phyloP scores from a whole-genome alignment of 169 alveolate genomes.

The Plasmodium blacklocki region DNA sequence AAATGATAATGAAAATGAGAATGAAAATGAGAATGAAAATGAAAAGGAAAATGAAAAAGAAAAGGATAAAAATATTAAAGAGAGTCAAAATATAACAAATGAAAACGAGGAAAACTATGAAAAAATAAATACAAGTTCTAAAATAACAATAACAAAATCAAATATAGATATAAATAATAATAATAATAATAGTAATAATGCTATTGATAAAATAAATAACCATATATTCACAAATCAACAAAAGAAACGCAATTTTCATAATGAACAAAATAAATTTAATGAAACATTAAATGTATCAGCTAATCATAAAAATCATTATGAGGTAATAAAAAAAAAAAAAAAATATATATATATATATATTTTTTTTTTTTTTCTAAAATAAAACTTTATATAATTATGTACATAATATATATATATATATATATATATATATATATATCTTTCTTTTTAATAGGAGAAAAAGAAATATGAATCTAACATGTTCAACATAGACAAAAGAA shows the following conservation, averaged over 20 bases:
- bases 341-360: too few relatives aligned
- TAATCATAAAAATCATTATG: neutral
- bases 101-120: neutral
- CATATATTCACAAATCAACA: neutral
- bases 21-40: neutral
- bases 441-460: neutral
- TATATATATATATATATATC: neutral
- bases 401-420: too few relatives aligned
- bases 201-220: neutral
- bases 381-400: neutral
- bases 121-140: neutral
- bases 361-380: neutral
- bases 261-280: neutral
- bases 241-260: neutral
- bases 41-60: neutral
- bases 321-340: slow-evolving; percentile 1
- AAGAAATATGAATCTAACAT: slow-evolving; percentile 27
- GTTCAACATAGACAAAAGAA: slow-evolving; percentile 48
- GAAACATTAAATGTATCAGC: neutral
- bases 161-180: neutral
- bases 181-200: neutral
- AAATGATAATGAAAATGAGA: neutral
- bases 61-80: neutral
- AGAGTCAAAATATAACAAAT: neutral
- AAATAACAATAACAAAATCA: slow-evolving; percentile 2